A percentile compares a stretch with the other conserved stretches of the same genome.
phyloP scores from a whole-genome alignment of 768 basidiomycete genomes.

The Dictyophora rubrovolvata region DNA sequence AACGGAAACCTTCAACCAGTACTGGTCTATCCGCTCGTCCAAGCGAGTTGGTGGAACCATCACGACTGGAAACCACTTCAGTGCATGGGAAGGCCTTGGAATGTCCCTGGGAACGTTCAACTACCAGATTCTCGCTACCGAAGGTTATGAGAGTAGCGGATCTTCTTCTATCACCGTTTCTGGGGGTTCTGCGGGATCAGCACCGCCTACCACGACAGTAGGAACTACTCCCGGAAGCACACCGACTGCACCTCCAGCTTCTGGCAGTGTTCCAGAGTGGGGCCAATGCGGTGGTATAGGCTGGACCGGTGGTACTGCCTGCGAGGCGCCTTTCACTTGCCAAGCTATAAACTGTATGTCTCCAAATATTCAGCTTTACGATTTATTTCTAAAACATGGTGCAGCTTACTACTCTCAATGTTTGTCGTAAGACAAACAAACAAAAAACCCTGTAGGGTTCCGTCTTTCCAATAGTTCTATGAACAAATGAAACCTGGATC shows the following conservation, averaged over 20 bases:
- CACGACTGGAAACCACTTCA: slow-evolving; percentile 30
- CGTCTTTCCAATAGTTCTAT: too few relatives aligned
- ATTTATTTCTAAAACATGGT: neutral
- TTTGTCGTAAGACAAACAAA: neutral
- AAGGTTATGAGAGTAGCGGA: slow-evolving; percentile 36
- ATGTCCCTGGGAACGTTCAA: slow-evolving; percentile 29
- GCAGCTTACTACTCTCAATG: neutral
- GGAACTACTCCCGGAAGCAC: neutral
- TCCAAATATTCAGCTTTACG: neutral
- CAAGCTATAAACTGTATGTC: neutral
- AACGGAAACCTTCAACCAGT: slow-evolving; percentile 36
- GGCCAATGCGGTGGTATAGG: slow-evolving; percentile 9
- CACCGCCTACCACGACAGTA: neutral
- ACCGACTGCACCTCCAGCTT: neutral
- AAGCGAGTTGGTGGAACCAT: slow-evolving; percentile 21
- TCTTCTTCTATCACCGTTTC: slow-evolving; percentile 21
- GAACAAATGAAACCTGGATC: too few relatives aligned
- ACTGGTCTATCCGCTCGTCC: slow-evolving; percentile 33
- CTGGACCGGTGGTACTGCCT: slow-evolving; percentile 8
- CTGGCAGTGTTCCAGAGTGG: neutral
- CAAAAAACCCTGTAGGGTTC: too few relatives aligned
- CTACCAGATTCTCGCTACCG: slow-evolving; percentile 40
- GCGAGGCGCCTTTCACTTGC: slow-evolving; percentile 7
- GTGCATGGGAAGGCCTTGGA: slow-evolving; percentile 30
- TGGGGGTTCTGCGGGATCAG: neutral